A percentile compares a stretch with the other conserved stretches of the same genome.
Conservation (phyloP, 139 green algal species). For the Tetradesmus obliquus region DNA sequence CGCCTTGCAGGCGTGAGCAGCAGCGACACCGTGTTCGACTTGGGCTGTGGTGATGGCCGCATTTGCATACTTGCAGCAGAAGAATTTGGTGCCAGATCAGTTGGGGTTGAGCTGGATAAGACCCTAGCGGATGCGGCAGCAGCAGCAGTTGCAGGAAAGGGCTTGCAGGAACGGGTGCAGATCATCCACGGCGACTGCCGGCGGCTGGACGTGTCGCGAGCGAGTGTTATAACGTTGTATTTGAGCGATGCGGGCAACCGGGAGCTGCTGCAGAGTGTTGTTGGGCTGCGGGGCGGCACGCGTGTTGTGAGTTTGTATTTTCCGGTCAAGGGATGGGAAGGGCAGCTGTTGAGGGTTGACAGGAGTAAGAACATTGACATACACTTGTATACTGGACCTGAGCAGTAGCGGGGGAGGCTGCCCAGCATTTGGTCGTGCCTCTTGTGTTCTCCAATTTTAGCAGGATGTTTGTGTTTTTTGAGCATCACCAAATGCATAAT, state of each 20-base stretch:
- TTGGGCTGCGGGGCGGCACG: neutral
- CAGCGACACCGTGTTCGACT: conserved; percentile 23
- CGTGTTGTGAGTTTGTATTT: conserved; percentile 46
- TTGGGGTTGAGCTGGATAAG: conserved; percentile 40
- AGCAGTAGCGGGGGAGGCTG: neutral
- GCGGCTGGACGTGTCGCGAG: conserved; percentile 1
- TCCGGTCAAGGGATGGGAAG: conserved; percentile 30
- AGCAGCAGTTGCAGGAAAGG: neutral
- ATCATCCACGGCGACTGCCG: conserved; percentile 7
- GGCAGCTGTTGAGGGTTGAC: neutral
- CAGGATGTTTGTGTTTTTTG: too few species aligned
- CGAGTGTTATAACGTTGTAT: conserved; percentile 38
- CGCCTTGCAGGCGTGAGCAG: conserved; percentile 5
- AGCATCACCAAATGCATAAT: too few species aligned
- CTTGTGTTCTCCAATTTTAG: too few species aligned
- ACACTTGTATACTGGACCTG: conserved; percentile 16
- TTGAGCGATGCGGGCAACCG: conserved; percentile 24
- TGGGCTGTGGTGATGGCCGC: conserved; percentile 43
- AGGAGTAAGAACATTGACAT: conserved; percentile 13
- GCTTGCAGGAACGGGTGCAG: neutral
- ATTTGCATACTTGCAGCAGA: conserved; percentile 23
- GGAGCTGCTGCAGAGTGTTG: conserved; percentile 12
- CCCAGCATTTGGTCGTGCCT: too few species aligned
- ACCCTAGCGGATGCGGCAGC: neutral
- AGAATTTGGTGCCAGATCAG: conserved; percentile 10